Evolutionary conservation across 306 rosid species (phyloP), one percentile per base, ranked within the genome.

Genomic region (Lathyrus sativus): DNA sequence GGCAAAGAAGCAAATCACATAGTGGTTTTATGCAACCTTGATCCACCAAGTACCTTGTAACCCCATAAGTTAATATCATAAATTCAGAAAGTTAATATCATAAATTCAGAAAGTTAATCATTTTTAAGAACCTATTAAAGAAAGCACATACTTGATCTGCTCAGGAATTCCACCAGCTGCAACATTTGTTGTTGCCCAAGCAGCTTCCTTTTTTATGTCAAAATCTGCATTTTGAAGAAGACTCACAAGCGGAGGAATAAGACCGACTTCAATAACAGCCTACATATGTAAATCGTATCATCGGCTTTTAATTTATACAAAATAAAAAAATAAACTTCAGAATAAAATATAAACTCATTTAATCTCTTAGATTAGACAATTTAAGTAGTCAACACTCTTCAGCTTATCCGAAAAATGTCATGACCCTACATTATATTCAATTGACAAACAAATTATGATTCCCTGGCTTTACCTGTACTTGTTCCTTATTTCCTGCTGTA

Each of bases 141-240:
- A 10, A 70, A 51, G 57, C 49, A 68, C 87, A 10, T 80, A 90
- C 96, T 87, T 90, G 24, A 88, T 81, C 76, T 90, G 96, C 6
- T 84, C 92, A 14, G 67, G 78, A 67, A 81, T 81, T 45, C 95
- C 96, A 68, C 92, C 96, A 45, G 91, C 86, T 11, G 96, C 82
- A 74, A 95, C 96, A 86, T 90, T 90, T 55, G 96, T 82, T 60
- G 86, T 82, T 50, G 96, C 95, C 96, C 96, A 90, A 3, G 96
- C 96, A 70, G 95, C 95, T 81, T 90, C 96, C 72, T 84, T 87
- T 83, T 85, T 87, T 26, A 90, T 84, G 70, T 88, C 95, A 79
- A 90, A 90, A 87, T 90, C 96, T 2, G 96, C 95, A 81, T 77
- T 81, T 90, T 82, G 90, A 62, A 90, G 95, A 78, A 90, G 87